Base-by-base conservation (phyloP, 1,284 basidiomycete genomes). In the Ganoderma meredithae region DNA sequence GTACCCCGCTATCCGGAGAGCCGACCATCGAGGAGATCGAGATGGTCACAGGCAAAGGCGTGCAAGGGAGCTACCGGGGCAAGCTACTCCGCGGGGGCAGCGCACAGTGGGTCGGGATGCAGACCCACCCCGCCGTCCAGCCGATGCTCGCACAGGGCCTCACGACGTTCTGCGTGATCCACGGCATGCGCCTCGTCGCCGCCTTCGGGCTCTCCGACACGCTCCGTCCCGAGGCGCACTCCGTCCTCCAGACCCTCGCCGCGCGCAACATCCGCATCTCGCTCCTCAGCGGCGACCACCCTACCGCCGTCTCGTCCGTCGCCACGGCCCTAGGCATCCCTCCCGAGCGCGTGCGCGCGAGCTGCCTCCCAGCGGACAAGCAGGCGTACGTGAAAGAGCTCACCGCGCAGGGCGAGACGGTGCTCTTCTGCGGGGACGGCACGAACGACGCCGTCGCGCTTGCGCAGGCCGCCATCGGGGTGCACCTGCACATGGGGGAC, bases 221-320 rank as follows among this genome's bases (percentile, higher is more conserved):
- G 0, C 80, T 85, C 31, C 82, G 88, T 4, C 79, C 82, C 0
- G 84, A 85, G 68, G 80, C 88, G 0, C 62, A 66, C 1, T 72
- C 75, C 8, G 80, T 86, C 12, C 76, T 90, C 15, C 65, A 74
- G 8, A 69, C 74, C 12, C 83, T 90, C 41, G 70, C 75, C 22
- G 66, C 71, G 25, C 78, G 78, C 13, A 81, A 82, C 17, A 81
- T 83, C 61, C 75, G 80, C 10, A 78, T 86, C 25, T 84, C 82
- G 68, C 84, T 90, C 74, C 80, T 88, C 60, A 85, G 84, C 63
- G 88, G 88, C 0, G 88, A 91, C 77, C 82, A 86, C 62, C 77
- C 80, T 36, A 76, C 80, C 44, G 86, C 88, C 27, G 89, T 87
- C 0, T 78, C 79, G 15, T 81, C 81, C 3, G 82, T 89, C 66